These are phyloP conservation scores for Tetrahymena elliotti DNA, from an alignment of 73 alveolate genomes.

Conservation along the genomic window DNA sequence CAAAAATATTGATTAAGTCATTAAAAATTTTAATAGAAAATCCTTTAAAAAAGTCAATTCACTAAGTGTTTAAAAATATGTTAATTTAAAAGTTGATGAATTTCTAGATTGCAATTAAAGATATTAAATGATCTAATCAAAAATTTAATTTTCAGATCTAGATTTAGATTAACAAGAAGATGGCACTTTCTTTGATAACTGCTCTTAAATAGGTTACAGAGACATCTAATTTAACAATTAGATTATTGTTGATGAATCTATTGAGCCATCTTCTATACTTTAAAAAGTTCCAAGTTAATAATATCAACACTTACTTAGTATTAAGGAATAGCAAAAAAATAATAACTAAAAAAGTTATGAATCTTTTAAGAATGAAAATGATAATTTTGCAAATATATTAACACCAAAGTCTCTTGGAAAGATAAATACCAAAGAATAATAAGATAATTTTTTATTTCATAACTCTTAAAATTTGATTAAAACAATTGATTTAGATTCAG, in stretches of 20 bases:
- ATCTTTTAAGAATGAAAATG: not conserved
- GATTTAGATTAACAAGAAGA: not conserved
- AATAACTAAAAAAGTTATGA: not conserved
- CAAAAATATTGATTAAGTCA: not conserved
- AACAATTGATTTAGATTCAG: not conserved
- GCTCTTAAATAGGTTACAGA: not conserved
- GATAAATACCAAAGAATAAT: not conserved
- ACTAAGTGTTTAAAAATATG: not conserved
- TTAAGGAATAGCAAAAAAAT: not conserved
- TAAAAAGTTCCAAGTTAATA: not conserved
- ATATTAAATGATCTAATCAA: not conserved
- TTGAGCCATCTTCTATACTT: not conserved
- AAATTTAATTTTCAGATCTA: not conserved
- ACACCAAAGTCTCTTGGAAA: not conserved
- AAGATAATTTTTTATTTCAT: not conserved
- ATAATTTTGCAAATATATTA: too few relatives aligned
- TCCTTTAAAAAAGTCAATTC: not conserved
- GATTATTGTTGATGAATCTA: not conserved
- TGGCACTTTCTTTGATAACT: not conserved
- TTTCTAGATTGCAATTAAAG: not conserved
- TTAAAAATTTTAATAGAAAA: not conserved
- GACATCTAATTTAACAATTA: not conserved
- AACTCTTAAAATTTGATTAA: not conserved
- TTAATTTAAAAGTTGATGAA: not conserved
- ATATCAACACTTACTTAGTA: not conserved